Evolutionary conservation across 2,329 filamentous ascomycete species (phyloP), one percentile per base, ranked within the genome.

Genomic region (Fusarium sp.): DNA sequence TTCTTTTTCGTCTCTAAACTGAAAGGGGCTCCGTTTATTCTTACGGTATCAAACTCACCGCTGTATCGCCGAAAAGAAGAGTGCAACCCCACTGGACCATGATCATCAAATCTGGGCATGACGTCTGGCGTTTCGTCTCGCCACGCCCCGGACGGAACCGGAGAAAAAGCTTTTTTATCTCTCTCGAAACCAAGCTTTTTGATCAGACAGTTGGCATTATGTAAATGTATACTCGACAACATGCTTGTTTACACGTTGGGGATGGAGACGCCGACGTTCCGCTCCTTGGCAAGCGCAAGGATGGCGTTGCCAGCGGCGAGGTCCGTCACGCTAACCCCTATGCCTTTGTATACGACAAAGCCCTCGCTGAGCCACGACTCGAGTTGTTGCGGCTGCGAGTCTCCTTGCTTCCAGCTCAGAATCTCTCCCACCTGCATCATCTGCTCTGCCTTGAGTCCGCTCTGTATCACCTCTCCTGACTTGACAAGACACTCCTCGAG

Each of bases 401-500:
- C 18, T 1, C 30, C 48, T 37, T 52, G 41, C 2, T 55, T 28
- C 56, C 44, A 72, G n/a, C 54, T 57, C 0, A 76, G 7, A 1
- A 73, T 36, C 37, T 72, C 44, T n/a, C 92, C 90, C n/a, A 92
- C 78, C 75, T 92, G 90, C 0, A 91, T 85, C 1, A 92, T 81
- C 62, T 91, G 85, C 16, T 87, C 81, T 0, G 85, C 84, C 4
- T 80, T 82, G 6, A 93, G 78, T 2, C 84, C 86, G 0, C 90
- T 90, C 78, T 91, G 86, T 9, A 92, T 86, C 7, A 93, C 80
- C 77, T 93, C 91, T 0, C 91, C 91, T 0, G 91, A 89, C 71
- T 92, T 89, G 63, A 87, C 84, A 18, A 92, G 77, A 58, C 88
- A 89, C 2, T 87, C 88, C 15, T 89, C 86, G 0, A 90, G 82